These are phyloP conservation scores for Colletotrichum sidae DNA, from an alignment of 2,329 filamentous ascomycete genomes.

Conservation along the genomic window DNA sequence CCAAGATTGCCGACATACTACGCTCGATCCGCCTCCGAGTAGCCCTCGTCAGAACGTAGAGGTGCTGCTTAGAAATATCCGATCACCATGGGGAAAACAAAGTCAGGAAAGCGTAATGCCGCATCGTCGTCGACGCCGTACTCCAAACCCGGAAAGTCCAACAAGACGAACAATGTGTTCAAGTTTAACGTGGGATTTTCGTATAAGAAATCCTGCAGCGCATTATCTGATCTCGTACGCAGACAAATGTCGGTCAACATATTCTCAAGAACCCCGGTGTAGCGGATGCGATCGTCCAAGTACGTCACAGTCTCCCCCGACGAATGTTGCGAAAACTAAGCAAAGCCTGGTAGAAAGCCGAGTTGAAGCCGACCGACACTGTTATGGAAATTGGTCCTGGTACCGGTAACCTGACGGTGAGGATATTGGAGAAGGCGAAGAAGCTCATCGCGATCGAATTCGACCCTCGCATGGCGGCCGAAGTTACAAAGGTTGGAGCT, in stretches of 20 bases:
- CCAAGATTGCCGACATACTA: not conserved
- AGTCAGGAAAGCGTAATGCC: constrained; percentile 64
- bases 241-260: constrained; percentile 62
- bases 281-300: constrained; percentile 72
- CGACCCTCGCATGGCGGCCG: constrained; percentile 96
- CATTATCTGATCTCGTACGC: not conserved
- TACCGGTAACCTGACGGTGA: constrained; percentile 88
- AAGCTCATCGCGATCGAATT: constrained; percentile 88
- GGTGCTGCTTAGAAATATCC: not conserved
- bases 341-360: constrained; percentile 75
- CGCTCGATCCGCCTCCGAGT: too few species aligned
- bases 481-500: constrained; percentile 79
- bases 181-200: constrained; percentile 83
- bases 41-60: not conserved
- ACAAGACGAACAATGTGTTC: constrained; percentile 82
- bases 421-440: constrained; percentile 89
- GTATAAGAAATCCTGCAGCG: not conserved
- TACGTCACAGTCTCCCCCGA: constrained; percentile 32
- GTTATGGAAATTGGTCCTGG: constrained; percentile 95
- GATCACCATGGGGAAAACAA: constrained; percentile 63
- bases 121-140: constrained; percentile 45
- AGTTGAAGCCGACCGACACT: constrained; percentile 88
- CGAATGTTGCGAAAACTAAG: constrained; percentile 30
- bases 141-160: constrained; percentile 33
- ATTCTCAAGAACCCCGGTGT: constrained; percentile 94